Base-by-base conservation (phyloP, 2,329 filamentous ascomycete species). In the Chaetomium globosum region DNA sequence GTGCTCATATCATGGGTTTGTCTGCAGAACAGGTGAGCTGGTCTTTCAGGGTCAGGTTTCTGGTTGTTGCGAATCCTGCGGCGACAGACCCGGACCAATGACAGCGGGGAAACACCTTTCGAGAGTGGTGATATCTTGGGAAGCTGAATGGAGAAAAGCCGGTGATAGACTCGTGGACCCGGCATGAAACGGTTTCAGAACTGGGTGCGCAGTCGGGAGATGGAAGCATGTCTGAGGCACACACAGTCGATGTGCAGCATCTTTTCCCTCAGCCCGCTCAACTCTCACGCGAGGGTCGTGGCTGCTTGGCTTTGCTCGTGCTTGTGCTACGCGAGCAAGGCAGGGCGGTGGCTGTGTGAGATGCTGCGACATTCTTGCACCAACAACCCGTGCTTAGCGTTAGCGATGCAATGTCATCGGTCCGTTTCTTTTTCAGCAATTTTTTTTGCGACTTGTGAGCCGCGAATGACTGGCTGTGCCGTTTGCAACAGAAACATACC, bases 111-210 rank as follows among this genome's bases (percentile, higher is more conserved):
- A 2, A 33, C 21, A 5, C 16, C 16, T 23, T 26, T 26, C 13
- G 10, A 31, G 53, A 31, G 53, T 21, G 28, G 21, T 33, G 33
- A 56, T 56, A 56, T 56, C 53, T 56, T 56, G 31, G 30, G 53
- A 56, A 56, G 53, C 53, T 56, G 53, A 36, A 31, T 28, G 39
- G n/a, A 53, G 16, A 16, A 28, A 28, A 13, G 4, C 49, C 26
- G 43, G 5, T 16, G 43, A 33, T 26, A 7, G n/a, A 26, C 26
- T 56, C 16, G 12, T 21, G 26, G 39, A 26, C 26, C 52, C 30
- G 10, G 30, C 30, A 56, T 51, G 54, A 58, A 52, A 57, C 53
- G 57, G 63, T 65, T 65, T 59, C 58, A 56, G 52, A 52, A 56
- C 33, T 48, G 48, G 59, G 26, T 48, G 49, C 36, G 36, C 21